These are phyloP conservation scores for Colletotrichum sp. DNA, from an alignment of 2,329 filamentous ascomycete species.

Conservation along the genomic window DNA sequence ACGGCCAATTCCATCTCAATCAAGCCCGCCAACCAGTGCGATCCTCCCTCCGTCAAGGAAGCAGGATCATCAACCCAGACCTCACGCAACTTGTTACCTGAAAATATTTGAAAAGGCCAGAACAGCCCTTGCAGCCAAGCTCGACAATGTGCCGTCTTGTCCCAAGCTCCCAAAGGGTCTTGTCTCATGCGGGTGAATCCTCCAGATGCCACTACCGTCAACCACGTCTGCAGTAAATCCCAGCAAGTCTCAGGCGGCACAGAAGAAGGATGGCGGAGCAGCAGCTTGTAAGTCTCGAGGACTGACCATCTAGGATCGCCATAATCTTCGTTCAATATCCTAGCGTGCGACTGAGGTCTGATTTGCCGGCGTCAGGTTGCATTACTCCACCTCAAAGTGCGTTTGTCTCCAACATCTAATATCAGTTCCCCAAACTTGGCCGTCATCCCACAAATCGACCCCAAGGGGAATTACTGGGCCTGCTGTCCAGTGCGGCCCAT, in stretches of 20 bases:
- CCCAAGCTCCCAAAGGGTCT: neutral
- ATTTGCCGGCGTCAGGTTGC: neutral
- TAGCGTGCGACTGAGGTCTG: neutral
- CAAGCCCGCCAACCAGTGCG: neutral
- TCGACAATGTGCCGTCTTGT: neutral
- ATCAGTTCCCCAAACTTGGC: conserved; percentile 10
- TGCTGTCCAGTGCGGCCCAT: neutral
- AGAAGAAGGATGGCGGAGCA: neutral
- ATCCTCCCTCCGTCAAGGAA: neutral
- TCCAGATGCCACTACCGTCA: neutral
- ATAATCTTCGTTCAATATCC: neutral
- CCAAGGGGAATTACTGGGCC: conserved; percentile 16
- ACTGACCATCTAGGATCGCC: neutral
- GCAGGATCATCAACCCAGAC: neutral
- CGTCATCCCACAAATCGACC: conserved; percentile 3
- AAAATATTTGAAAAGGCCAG: neutral
- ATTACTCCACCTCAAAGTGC: neutral
- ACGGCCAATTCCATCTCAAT: neutral
- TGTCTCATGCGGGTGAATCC: neutral
- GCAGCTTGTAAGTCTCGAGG: neutral
- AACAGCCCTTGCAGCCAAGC: neutral
- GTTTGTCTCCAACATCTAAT: neutral
- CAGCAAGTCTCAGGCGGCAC: neutral
- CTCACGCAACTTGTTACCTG: neutral
- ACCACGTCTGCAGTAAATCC: neutral